phyloP scores from a whole-genome alignment of 495 filamentous ascomycete genomes.

The Endocarpon pusillum region DNA sequence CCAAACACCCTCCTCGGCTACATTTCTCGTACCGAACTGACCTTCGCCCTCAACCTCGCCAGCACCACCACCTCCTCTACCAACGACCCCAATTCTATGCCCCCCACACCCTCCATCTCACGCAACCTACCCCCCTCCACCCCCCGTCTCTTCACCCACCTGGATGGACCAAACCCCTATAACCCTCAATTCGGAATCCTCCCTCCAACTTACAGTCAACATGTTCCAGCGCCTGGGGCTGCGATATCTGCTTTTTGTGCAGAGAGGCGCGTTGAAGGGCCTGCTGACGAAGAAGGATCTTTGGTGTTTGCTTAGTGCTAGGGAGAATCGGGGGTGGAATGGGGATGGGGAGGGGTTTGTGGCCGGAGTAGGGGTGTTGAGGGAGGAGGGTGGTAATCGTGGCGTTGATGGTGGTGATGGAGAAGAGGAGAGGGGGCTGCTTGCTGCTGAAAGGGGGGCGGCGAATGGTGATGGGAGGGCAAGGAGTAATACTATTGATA shows the following conservation, averaged over 20 bases:
- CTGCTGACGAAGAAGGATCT: slow-evolving; percentile 95
- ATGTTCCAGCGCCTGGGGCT: slow-evolving; percentile 92
- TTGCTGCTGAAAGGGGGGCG: too few species aligned
- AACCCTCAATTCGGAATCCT: slow-evolving; percentile 58
- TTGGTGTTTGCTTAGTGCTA: slow-evolving; percentile 80
- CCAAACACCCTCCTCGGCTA: slow-evolving; percentile 74
- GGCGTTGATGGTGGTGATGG: background rate
- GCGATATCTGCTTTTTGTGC: slow-evolving; percentile 74
- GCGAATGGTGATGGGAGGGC: too few species aligned
- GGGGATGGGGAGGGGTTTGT: slow-evolving; percentile 16
- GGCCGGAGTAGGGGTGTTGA: background rate
- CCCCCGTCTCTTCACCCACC: slow-evolving; percentile 59
- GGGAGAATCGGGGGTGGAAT: slow-evolving; percentile 38
- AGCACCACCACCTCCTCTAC: slow-evolving; percentile 19
- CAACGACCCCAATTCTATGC: background rate
- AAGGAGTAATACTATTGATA: too few species aligned
- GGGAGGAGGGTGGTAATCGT: background rate
- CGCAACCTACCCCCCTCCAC: slow-evolving; percentile 21
- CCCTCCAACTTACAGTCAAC: slow-evolving; percentile 61
- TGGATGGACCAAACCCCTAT: slow-evolving; percentile 99
- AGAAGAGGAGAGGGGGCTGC: background rate
- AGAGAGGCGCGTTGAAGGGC: slow-evolving; percentile 66
- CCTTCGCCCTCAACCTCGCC: slow-evolving; percentile 58
- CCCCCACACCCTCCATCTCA: slow-evolving; percentile 10
- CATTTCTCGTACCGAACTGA: slow-evolving; percentile 85